A percentile compares a stretch with the other conserved stretches of the same genome.
These are phyloP conservation scores for Ceratobasidium sp. DNA, from an alignment of 1,284 basidiomycete species.

Conservation along the genomic window DNA sequence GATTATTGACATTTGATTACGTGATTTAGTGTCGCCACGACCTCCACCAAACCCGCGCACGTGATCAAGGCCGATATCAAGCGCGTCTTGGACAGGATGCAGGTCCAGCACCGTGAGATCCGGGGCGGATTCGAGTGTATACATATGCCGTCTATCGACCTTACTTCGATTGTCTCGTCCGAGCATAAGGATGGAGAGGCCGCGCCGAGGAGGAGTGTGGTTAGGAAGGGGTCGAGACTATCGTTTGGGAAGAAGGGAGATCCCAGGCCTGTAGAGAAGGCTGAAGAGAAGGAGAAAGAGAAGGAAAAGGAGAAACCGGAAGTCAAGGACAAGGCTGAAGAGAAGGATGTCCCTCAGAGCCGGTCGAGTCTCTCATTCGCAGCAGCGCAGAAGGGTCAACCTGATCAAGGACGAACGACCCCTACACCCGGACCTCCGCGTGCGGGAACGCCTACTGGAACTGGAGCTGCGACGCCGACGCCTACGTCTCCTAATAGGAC, in stretches of 20 bases:
- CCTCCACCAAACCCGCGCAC: constrained; percentile 88
- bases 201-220: constrained; percentile 66
- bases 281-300: constrained; percentile 15
- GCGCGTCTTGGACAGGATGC: constrained; percentile 91
- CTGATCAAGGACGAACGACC: constrained; percentile 46
- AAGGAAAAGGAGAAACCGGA: constrained; percentile 59
- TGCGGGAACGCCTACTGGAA: constrained; percentile 55
- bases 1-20: constrained; percentile 11
- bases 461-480: not conserved
- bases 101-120: constrained; percentile 92
- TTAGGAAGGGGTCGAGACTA: constrained; percentile 80
- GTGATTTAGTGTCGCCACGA: constrained; percentile 85
- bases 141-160: constrained; percentile 92
- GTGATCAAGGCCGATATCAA: constrained; percentile 88
- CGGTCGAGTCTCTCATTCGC: constrained; percentile 41
- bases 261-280: constrained; percentile 59
- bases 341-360: constrained; percentile 32
- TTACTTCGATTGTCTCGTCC: constrained; percentile 70
- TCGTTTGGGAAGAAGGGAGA: constrained; percentile 69
- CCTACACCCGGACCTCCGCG: constrained; percentile 56
- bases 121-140: constrained; percentile 96
- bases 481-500: constrained; percentile 27
- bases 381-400: not conserved
- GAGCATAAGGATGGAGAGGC: not conserved
- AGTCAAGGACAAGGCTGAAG: constrained; percentile 55